These are phyloP conservation scores for Ceraceosorus bombacis DNA, from an alignment of 1,284 basidiomycete genomes.

Conservation along the genomic window DNA sequence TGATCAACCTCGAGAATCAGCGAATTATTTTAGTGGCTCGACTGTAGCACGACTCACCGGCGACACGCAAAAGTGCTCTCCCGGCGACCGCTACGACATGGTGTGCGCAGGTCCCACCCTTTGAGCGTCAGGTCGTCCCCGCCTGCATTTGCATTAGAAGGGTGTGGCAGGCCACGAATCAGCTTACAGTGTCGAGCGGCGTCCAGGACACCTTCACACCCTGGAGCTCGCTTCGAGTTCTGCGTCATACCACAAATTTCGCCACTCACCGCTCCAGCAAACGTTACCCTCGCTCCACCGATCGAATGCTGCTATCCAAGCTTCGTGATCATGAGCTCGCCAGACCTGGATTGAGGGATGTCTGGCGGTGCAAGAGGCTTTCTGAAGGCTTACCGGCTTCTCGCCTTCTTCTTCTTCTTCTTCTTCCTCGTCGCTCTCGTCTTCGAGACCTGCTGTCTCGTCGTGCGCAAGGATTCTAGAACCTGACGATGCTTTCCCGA, in stretches of 20 bases:
- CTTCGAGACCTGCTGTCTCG: conserved; percentile 21
- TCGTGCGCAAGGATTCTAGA: conserved; percentile 36
- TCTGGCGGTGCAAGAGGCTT: no score
- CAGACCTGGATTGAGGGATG: conserved; percentile 52
- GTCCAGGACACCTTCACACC: no score
- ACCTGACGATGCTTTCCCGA: conserved; percentile 41
- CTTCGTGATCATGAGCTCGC: conserved; percentile 86
- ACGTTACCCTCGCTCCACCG: conserved; percentile 57
- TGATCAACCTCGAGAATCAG: no score
- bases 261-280: conserved; percentile 65
- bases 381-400: background rate
- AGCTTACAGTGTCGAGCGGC: no score
- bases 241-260: no score
- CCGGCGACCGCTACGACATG: no score
- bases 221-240: no score
- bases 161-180: no score
- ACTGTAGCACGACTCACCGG: no score
- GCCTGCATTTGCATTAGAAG: no score
- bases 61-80: background rate
- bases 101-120: conserved; percentile 66
- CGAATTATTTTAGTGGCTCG: no score
- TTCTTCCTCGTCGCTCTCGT: conserved; percentile 3
- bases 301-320: conserved; percentile 88
- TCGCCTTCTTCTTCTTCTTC: conserved; percentile 22
- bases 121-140: conserved; percentile 88